Evolutionary conservation across 768 basidiomycete species (phyloP), one percentile per base, ranked within the genome.

Genomic region (Macrocybe gigantea): DNA sequence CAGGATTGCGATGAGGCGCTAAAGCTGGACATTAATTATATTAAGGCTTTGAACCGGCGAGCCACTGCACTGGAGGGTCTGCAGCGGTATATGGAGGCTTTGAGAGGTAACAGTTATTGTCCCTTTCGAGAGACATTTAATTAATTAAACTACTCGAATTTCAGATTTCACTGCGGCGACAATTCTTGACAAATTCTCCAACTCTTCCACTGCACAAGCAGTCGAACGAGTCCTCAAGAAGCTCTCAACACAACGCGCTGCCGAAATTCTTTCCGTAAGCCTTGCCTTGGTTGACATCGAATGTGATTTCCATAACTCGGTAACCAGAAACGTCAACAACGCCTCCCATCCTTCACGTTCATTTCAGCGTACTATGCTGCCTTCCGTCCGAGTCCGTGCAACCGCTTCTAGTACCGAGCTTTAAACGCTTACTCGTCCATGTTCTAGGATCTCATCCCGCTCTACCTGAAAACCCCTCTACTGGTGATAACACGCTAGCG

Each of bases 291-390:
- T 2, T 11, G 7, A 6, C 29, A 33, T 14, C 41, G 40, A 10
- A 13, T 13, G 41, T 44, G 13, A 30, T 14, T 1, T 10, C 12
- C 12, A 34, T 30, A 29, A 9, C 12, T 37, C 9, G 14, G 44
- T 31, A 22, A 44, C n/a, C 32, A 85, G 82, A 74, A 72, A 3
- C 86, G 93, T 33, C 85, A 88, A 67, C 85, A 84, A 1, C 80
- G 84, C 48, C 71, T 98, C 29, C 95, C 95, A 5, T 92, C 92
- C 10, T 78, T 80, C 54, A 92, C 91, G 0, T 96, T 99, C 67
- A 86, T 96, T 55, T 85, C 87, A 9, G 89, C 95, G 0, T 99
- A 98, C 72, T 93, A 98, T 62, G 86, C 92, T 50, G 96, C 96
- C 7, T 98, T 98, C 86, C 83, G 96, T 54, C 73, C 84, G 48